phyloP scores from a whole-genome alignment of 495 filamentous ascomycete species.

The Chaetomium tenue region DNA sequence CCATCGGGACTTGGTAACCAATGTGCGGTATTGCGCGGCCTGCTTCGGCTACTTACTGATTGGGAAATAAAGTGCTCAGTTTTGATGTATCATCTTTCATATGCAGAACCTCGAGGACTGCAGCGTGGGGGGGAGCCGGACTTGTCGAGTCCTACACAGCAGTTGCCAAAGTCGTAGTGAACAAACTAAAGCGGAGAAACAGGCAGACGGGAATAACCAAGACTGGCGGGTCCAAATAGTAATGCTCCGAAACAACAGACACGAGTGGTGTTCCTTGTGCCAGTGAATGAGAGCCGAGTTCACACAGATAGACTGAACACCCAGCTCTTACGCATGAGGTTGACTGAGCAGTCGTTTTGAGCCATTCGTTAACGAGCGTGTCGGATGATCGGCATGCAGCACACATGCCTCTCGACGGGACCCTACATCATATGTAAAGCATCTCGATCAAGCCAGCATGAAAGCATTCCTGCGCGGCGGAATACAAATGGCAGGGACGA shows the following conservation, averaged over 20 bases:
- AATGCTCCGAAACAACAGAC: too few species aligned
- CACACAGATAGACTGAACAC: neutral
- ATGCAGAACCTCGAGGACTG: neutral
- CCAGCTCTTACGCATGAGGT: neutral
- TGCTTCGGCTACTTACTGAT: conserved; percentile 8
- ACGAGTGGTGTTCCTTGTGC: too few species aligned
- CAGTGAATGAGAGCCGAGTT: too few species aligned
- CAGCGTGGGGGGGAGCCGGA: conserved; percentile 3
- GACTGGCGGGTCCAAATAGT: too few species aligned
- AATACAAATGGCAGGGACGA: neutral
- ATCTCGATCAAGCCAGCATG: conserved; percentile 5
- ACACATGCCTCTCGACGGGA: neutral
- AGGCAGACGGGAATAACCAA: too few species aligned
- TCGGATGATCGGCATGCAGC: conserved; percentile 13
- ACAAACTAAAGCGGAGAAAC: too few species aligned
- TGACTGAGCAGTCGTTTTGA: neutral
- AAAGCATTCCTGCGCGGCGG: neutral
- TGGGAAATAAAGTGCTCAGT: neutral
- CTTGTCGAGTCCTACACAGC: neutral
- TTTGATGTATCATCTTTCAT: conserved; percentile 8
- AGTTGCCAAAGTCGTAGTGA: too few species aligned
- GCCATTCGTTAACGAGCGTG: neutral
- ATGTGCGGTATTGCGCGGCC: conserved; percentile 7
- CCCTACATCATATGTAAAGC: neutral
- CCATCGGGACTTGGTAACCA: neutral